Conservation (phyloP, 306 rosid species). For the Alnus glutinosa region DNA sequence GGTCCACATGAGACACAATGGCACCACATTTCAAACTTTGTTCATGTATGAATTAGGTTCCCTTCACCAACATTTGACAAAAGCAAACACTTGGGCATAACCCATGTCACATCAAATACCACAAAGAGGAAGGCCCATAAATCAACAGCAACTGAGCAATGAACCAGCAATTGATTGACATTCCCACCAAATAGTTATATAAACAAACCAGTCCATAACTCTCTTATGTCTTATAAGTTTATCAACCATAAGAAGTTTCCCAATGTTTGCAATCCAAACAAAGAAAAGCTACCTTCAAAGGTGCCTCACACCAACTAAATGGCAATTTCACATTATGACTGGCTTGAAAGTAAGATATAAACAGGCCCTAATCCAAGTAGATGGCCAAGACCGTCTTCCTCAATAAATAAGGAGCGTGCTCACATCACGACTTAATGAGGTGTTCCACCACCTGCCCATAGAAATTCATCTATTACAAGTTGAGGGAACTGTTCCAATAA, state of each 20-base stretch:
- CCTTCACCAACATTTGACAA: neutral
- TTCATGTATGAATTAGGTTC: too few species aligned
- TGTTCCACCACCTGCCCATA: neutral
- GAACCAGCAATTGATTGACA: neutral
- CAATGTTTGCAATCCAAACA: neutral
- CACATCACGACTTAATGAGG: neutral
- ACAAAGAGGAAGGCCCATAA: neutral
- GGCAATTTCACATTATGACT: neutral
- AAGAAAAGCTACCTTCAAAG: too few species aligned
- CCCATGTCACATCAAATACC: neutral
- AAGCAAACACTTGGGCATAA: neutral
- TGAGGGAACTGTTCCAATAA: neutral
- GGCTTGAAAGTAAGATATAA: neutral
- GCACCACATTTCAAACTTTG: too few species aligned
- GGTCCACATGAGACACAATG: neutral
- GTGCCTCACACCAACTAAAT: too few species aligned
- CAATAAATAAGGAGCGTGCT: neutral
- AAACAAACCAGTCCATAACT: neutral
- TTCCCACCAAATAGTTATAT: neutral
- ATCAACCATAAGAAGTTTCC: neutral
- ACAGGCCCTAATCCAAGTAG: neutral
- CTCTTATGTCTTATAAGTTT: neutral
- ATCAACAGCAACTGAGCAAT: neutral
- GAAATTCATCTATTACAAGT: neutral
- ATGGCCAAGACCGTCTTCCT: neutral